Evolutionary conservation across 2,329 filamentous ascomycete genomes (phyloP).

Genomic region (Fusarium annulatum): DNA sequence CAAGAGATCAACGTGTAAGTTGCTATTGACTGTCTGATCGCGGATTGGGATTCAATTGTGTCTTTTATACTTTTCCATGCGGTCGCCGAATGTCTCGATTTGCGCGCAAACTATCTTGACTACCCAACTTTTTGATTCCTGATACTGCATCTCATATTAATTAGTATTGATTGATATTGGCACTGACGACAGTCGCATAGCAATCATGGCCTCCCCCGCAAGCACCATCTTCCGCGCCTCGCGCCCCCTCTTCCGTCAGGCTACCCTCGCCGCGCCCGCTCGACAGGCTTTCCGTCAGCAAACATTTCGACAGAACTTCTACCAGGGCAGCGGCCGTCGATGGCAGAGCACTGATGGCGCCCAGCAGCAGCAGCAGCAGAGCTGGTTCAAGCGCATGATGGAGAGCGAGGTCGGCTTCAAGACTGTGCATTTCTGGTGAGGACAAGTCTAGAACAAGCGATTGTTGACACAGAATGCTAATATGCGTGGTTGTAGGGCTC

Average conservation of each 20-base stretch:
- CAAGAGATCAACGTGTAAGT: conserved; percentile 28
- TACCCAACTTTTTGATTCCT: not conserved
- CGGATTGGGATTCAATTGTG: conserved; percentile 1
- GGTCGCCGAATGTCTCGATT: conserved; percentile 1
- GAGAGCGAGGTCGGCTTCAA: conserved; percentile 83
- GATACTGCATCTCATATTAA: not conserved
- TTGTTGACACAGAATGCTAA: conserved; percentile 35
- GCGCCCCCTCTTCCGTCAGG: conserved; percentile 67
- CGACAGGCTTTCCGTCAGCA: conserved; percentile 64
- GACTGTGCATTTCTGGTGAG: conserved; percentile 97
- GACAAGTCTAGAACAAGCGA: not conserved
- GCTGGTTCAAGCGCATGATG: conserved; percentile 82
- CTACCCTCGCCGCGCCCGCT: conserved; percentile 63
- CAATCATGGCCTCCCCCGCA: conserved; percentile 59
- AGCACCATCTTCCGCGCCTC: conserved; percentile 64
- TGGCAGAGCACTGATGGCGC: conserved; percentile 76
- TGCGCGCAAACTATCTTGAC: conserved; percentile 1
- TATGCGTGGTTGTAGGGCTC: conserved; percentile 70
- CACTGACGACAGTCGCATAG: conserved; percentile 20
- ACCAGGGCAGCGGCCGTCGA: conserved; percentile 58
- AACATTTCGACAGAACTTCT: conserved; percentile 56
- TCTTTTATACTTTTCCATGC: not conserved
- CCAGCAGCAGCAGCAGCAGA: conserved; percentile 52
- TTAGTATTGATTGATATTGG: not conserved
- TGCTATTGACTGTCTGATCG: not conserved